A percentile compares a stretch with the other conserved stretches of the same genome.
These are phyloP conservation scores for Neonectria neomacrospora DNA, from an alignment of 2,329 filamentous ascomycete genomes.

Conservation along the genomic window DNA sequence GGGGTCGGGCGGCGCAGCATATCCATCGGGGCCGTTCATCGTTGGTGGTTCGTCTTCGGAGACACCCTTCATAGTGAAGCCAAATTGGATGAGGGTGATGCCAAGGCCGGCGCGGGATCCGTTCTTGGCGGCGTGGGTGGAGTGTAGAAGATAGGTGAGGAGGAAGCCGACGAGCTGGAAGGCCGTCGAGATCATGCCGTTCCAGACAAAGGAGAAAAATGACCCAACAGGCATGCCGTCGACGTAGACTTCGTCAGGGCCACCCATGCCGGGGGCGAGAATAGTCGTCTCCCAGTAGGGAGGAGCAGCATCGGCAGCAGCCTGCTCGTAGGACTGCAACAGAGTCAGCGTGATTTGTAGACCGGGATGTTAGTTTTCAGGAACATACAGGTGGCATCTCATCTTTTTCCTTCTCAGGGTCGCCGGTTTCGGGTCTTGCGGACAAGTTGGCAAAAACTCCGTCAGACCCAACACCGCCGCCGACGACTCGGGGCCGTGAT, in stretches of 20 bases:
- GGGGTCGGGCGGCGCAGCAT: conserved; percentile 81
- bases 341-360: conserved; percentile 49
- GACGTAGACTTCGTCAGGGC: conserved; percentile 95
- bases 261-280: conserved; percentile 87
- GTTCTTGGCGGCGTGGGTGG: conserved; percentile 97
- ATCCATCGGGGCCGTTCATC: conserved; percentile 65
- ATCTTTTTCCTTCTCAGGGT: conserved; percentile 81
- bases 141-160: conserved; percentile 96
- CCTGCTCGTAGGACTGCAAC: conserved; percentile 92
- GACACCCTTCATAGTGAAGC: conserved; percentile 89
- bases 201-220: conserved; percentile 89
- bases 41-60: conserved; percentile 56
- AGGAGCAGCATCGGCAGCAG: conserved; percentile 92
- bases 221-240: conserved; percentile 94
- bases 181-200: conserved; percentile 95
- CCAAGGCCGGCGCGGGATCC: conserved; percentile 94
- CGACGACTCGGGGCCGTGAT: conserved; percentile 66
- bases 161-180: conserved; percentile 98
- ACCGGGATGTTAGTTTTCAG: background rate
- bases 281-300: conserved; percentile 99
- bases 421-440: conserved; percentile 85
- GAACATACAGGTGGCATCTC: conserved; percentile 89
- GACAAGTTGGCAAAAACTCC: conserved; percentile 96
- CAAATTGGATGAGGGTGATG: conserved; percentile 95
- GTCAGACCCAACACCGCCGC: conserved; percentile 83